Conservation (phyloP, 2,329 filamentous ascomycete species). For the Microsporum audouinii region DNA sequence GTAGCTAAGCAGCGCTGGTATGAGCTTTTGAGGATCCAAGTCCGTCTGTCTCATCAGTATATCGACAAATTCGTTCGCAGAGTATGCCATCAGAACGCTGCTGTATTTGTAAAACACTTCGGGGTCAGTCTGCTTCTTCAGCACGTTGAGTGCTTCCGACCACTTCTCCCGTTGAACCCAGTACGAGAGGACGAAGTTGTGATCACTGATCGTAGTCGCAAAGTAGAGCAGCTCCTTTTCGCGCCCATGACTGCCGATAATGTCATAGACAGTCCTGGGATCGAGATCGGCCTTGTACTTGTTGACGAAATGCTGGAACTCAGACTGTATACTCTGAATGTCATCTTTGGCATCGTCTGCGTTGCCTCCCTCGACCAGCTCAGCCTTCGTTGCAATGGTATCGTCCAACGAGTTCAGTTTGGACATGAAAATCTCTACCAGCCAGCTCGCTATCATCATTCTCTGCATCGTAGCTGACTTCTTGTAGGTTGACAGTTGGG, state of each 20-base stretch:
- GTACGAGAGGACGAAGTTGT: slow-evolving; percentile 89
- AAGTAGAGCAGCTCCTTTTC: slow-evolving; percentile 89
- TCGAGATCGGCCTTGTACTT: slow-evolving; percentile 83
- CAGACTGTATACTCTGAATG: slow-evolving; percentile 57
- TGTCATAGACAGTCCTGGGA: slow-evolving; percentile 82
- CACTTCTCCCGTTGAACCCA: slow-evolving; percentile 95
- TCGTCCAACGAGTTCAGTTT: slow-evolving; percentile 93
- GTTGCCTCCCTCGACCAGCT: slow-evolving; percentile 61
- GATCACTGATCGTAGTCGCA: slow-evolving; percentile 77
- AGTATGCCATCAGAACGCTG: slow-evolving; percentile 89
- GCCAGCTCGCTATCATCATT: slow-evolving; percentile 89
- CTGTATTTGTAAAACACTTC: slow-evolving; percentile 96
- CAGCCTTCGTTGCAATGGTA: slow-evolving; percentile 78
- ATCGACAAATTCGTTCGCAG: slow-evolving; percentile 76
- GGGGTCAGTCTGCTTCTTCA: slow-evolving; percentile 84
- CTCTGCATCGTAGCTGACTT: slow-evolving; percentile 82
- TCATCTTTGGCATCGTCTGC: slow-evolving; percentile 60
- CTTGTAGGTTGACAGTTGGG: slow-evolving; percentile 70
- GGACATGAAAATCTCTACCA: slow-evolving; percentile 93
- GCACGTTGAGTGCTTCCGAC: slow-evolving; percentile 71
- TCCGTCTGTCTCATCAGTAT: slow-evolving; percentile 86
- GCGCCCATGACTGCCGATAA: slow-evolving; percentile 87
- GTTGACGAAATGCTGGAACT: slow-evolving; percentile 79
- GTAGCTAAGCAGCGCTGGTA: slow-evolving; percentile 88
- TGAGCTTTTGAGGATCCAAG: slow-evolving; percentile 73